Evolutionary conservation across 106 monocot species (phyloP).

Genomic region (Dioscorea alata): DNA sequence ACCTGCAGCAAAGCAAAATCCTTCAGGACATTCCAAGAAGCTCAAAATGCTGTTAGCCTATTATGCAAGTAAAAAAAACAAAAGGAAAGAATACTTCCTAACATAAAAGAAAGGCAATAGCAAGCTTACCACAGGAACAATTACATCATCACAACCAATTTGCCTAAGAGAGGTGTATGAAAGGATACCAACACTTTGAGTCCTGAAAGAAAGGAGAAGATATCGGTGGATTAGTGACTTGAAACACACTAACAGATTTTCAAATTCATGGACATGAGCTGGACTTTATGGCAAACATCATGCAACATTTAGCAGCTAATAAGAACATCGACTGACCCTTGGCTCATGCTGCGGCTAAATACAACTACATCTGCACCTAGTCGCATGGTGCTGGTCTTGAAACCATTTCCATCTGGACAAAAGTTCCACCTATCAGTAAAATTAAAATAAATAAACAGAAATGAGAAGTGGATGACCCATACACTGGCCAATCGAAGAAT

Average conservation of each 20-base stretch:
- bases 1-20: slow-evolving; percentile 26
- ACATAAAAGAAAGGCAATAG: neutral
- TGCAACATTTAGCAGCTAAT: neutral
- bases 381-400: slow-evolving; percentile 96
- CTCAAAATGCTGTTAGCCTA: no score
- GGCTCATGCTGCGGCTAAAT: slow-evolving; percentile 50
- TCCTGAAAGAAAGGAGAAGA: slow-evolving; percentile 14
- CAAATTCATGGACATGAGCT: neutral
- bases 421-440: slow-evolving; percentile 5
- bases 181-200: slow-evolving; percentile 56
- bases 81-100: neutral
- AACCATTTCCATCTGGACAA: slow-evolving; percentile 87
- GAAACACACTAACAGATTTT: neutral
- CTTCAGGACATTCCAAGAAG: no score
- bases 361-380: slow-evolving; percentile 88
- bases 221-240: neutral
- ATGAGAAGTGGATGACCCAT: slow-evolving; percentile 10
- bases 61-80: neutral
- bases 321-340: slow-evolving; percentile 23
- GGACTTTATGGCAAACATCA: neutral
- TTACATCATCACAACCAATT: slow-evolving; percentile 38
- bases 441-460: slow-evolving; percentile 1
- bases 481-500: slow-evolving; percentile 84
- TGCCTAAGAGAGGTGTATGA: slow-evolving; percentile 62
- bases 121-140: slow-evolving; percentile 52